Conservation (phyloP, 2,329 filamentous ascomycete species). For the Penicillium capsulatum region DNA sequence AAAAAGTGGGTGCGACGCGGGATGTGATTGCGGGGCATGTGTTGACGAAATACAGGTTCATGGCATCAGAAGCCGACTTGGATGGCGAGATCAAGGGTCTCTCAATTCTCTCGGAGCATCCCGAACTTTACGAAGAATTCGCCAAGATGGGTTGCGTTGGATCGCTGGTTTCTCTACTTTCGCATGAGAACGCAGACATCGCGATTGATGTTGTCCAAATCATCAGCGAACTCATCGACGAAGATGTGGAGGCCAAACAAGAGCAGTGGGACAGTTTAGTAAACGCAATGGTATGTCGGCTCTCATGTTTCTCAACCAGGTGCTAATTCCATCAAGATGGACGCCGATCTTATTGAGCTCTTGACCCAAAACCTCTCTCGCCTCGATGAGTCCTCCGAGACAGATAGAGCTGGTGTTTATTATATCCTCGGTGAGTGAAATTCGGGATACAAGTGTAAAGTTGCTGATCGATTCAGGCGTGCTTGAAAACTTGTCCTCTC, state of each 20-base stretch:
- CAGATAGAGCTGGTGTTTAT: slow-evolving; percentile 81
- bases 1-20: slow-evolving; percentile 53
- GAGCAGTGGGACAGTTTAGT: slow-evolving; percentile 77
- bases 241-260: slow-evolving; percentile 78
- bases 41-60: slow-evolving; percentile 51
- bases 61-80: slow-evolving; percentile 81
- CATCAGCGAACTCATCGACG: slow-evolving; percentile 84
- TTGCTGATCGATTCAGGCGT: slow-evolving; percentile 48
- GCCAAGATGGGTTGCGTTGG: slow-evolving; percentile 67
- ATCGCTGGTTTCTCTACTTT: slow-evolving; percentile 73
- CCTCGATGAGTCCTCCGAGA: slow-evolving; percentile 67
- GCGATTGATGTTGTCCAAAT: slow-evolving; percentile 88
- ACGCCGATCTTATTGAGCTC: slow-evolving; percentile 42
- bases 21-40: background rate
- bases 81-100: slow-evolving; percentile 83
- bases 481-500: slow-evolving; percentile 79
- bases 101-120: slow-evolving; percentile 81
- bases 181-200: slow-evolving; percentile 96
- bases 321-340: slow-evolving; percentile 32
- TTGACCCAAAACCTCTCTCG: slow-evolving; percentile 61
- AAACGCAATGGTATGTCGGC: slow-evolving; percentile 48
- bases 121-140: slow-evolving; percentile 77
- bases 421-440: slow-evolving; percentile 64
- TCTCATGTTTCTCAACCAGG: background rate
- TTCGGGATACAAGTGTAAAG: no score